Percentiles rank a stretch among this genome's conserved stretches.
Conservation (phyloP, 1,284 basidiomycete genomes). For the Moesziomyces antarcticus region DNA sequence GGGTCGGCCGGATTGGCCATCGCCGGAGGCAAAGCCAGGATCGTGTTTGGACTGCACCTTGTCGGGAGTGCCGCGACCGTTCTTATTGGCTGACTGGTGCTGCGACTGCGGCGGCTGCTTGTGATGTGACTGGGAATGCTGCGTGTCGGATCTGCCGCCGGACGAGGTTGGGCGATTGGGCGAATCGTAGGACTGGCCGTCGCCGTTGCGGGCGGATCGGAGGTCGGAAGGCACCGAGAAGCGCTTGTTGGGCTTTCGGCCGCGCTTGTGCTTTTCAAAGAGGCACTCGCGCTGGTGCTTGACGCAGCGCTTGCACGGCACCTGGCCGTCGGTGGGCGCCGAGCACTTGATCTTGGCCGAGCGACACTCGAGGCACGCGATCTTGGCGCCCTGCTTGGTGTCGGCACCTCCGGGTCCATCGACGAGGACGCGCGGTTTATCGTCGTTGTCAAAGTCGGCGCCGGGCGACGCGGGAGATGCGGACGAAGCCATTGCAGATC, state of each 20-base stretch:
- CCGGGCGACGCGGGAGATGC: slow-evolving; percentile 21
- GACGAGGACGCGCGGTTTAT: slow-evolving; percentile 52
- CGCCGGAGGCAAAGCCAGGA: slow-evolving; percentile 9
- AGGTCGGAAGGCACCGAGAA: slow-evolving; percentile 49
- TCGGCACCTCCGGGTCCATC: slow-evolving; percentile 59
- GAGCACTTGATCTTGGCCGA: slow-evolving; percentile 60
- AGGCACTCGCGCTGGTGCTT: slow-evolving; percentile 56
- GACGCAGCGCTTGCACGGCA: slow-evolving; percentile 58
- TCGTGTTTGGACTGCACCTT: slow-evolving; percentile 23
- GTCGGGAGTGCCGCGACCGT: slow-evolving; percentile 28
- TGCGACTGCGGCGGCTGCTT: not conserved
- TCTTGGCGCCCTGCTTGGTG: slow-evolving; percentile 58
- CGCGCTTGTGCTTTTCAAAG: slow-evolving; percentile 60
- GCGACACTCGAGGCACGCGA: slow-evolving; percentile 57
- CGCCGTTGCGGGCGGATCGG: slow-evolving; percentile 25
- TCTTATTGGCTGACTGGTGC: slow-evolving; percentile 7
- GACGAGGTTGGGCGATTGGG: slow-evolving; percentile 22
- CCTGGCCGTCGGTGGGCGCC: slow-evolving; percentile 55
- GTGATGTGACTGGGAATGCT: slow-evolving; percentile 3
- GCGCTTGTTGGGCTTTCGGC: slow-evolving; percentile 55
- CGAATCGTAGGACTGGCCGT: slow-evolving; percentile 17
- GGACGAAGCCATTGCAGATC: slow-evolving; percentile 22
- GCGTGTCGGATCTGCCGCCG: slow-evolving; percentile 19
- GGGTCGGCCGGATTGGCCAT: slow-evolving; percentile 16
- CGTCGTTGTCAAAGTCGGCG: slow-evolving; percentile 34